Conservation (phyloP, 1,284 basidiomycete genomes). For the Ustilago curta region DNA sequence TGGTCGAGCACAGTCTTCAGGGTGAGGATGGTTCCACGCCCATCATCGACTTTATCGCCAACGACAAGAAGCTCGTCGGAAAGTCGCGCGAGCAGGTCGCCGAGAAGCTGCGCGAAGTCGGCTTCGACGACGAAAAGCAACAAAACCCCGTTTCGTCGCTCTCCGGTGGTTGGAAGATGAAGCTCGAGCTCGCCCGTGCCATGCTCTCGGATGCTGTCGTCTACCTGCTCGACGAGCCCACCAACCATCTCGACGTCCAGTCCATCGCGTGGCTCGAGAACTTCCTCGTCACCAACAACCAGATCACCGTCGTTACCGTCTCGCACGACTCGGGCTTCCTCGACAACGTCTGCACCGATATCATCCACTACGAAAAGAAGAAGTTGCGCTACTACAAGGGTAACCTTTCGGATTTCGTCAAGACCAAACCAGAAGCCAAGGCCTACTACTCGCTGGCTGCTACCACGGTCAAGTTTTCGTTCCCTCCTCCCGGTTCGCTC, state of each 20-base stretch:
- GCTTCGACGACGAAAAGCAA: constrained; percentile 90
- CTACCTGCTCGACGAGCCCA: constrained; percentile 89
- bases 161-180: constrained; percentile 99
- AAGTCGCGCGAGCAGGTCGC: constrained; percentile 62
- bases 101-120: constrained; percentile 70
- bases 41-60: constrained; percentile 88
- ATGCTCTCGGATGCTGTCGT: constrained; percentile 78
- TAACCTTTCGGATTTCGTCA: constrained; percentile 92
- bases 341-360: constrained; percentile 96
- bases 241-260: constrained; percentile 79
- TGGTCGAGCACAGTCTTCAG: constrained; percentile 96
- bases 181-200: constrained; percentile 78
- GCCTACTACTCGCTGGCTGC: constrained; percentile 97
- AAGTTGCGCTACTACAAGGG: constrained; percentile 96
- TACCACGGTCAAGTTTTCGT: constrained; percentile 93
- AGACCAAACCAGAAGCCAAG: constrained; percentile 90
- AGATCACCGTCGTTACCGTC: constrained; percentile 86
- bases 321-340: constrained; percentile 99
- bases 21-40: constrained; percentile 85
- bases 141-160: constrained; percentile 86
- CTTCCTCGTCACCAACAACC: constrained; percentile 73
- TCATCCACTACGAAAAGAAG: constrained; percentile 97
- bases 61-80: constrained; percentile 73
- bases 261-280: constrained; percentile 95
- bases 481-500: constrained; percentile 93